These are phyloP conservation scores for Chloris gayana DNA, from an alignment of 176 grass and related monocot species.

Conservation along the genomic window DNA sequence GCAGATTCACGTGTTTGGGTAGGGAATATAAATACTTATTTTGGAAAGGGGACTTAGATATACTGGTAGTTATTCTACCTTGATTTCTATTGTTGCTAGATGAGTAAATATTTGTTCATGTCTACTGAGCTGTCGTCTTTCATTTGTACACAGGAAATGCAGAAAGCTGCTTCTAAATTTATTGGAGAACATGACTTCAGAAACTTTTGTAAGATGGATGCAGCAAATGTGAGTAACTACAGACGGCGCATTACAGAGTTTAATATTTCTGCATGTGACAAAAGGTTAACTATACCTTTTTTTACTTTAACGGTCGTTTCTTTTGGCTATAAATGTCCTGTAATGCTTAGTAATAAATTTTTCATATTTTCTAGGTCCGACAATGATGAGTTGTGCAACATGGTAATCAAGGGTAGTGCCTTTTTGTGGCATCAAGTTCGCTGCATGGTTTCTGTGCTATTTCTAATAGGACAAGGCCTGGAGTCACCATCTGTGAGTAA, in stretches of 20 bases:
- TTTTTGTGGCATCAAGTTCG: slow-evolving; percentile 99
- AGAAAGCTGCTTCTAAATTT: slow-evolving; percentile 73
- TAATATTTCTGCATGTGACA: slow-evolving; percentile 66
- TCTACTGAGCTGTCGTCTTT: neutral
- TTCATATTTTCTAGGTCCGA: slow-evolving; percentile 55
- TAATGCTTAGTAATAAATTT: neutral
- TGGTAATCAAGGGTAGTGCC: slow-evolving; percentile 86
- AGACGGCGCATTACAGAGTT: slow-evolving; percentile 74
- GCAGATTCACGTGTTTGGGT: slow-evolving; percentile 89
- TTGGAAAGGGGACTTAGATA: slow-evolving; percentile 78
- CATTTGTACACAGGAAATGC: slow-evolving; percentile 74
- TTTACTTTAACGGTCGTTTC: slow-evolving; percentile 22
- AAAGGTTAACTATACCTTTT: slow-evolving; percentile 62
- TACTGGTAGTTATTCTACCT: slow-evolving; percentile 53
- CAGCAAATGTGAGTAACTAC: slow-evolving; percentile 88
- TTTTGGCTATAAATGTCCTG: slow-evolving; percentile 28
- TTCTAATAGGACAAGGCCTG: slow-evolving; percentile 82
- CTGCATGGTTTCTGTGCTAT: slow-evolving; percentile 93
- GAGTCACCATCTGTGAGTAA: slow-evolving; percentile 86
- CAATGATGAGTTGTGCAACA: slow-evolving; percentile 77
- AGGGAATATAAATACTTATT: slow-evolving; percentile 94
- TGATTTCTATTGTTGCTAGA: slow-evolving; percentile 22
- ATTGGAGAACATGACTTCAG: slow-evolving; percentile 92
- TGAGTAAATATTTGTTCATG: neutral
- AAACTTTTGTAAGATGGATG: slow-evolving; percentile 99